These are phyloP conservation scores for Paraphoma sp. DNA, from an alignment of 2,329 filamentous ascomycete species.

Conservation along the genomic window DNA sequence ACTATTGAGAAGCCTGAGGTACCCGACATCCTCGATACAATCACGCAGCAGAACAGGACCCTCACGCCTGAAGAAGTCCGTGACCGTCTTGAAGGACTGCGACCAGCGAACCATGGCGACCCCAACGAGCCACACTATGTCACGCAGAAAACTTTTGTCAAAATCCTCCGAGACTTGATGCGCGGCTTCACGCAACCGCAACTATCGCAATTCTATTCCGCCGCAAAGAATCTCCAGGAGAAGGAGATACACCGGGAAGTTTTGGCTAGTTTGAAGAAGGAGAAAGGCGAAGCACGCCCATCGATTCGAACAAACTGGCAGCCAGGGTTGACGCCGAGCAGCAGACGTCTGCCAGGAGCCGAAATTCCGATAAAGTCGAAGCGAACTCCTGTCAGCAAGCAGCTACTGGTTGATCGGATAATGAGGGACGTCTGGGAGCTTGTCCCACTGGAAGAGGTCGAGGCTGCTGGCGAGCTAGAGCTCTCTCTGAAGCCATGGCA, in stretches of 20 bases:
- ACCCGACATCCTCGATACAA: conserved; percentile 33
- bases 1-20: conserved; percentile 8
- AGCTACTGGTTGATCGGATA: conserved; percentile 41
- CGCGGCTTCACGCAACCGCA: conserved; percentile 38
- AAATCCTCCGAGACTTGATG: conserved; percentile 29
- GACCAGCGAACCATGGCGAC: conserved; percentile 25
- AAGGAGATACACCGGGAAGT: conserved; percentile 18
- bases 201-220: conserved; percentile 40
- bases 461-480: conserved; percentile 44
- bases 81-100: conserved; percentile 39
- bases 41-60: conserved; percentile 30
- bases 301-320: conserved; percentile 39
- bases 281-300: conserved; percentile 21
- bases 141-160: conserved; percentile 30
- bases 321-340: conserved; percentile 35
- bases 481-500: conserved; percentile 44
- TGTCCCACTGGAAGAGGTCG: conserved; percentile 43
- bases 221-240: conserved; percentile 28
- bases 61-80: conserved; percentile 38
- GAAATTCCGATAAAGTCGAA: conserved; percentile 14
- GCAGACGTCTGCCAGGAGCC: conserved; percentile 31
- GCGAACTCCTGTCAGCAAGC: conserved; percentile 31
- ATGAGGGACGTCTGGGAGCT: conserved; percentile 43
- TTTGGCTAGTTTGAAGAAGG: conserved; percentile 22
- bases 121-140: conserved; percentile 38